Conservation (phyloP, 2,329 filamentous ascomycete species). For the Acephala macrosclerotiorum region DNA sequence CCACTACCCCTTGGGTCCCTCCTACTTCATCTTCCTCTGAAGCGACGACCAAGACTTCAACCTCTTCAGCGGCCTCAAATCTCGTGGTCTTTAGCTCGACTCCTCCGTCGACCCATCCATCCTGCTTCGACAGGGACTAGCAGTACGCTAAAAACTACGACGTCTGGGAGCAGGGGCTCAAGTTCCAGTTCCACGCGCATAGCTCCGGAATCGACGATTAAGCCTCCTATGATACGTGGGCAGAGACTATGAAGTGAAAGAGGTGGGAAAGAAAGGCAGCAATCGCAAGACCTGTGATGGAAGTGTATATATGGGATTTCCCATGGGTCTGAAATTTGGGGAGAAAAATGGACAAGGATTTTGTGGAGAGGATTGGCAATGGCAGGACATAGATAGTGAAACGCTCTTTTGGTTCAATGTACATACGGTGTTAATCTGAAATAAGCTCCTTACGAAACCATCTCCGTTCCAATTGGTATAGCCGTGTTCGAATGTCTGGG, state of each 20-base stretch:
- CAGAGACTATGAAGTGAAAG: not conserved
- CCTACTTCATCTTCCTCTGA: not conserved
- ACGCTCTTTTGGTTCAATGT: not conserved
- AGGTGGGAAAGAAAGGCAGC: not conserved
- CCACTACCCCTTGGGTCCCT: too few species aligned
- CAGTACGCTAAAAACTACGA: not conserved
- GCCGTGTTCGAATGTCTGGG: not conserved
- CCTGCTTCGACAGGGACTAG: not conserved
- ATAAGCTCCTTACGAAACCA: not conserved
- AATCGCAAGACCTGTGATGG: not conserved
- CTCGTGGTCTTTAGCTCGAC: too few species aligned
- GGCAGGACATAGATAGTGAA: not conserved
- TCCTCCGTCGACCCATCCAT: too few species aligned
- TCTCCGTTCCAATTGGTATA: not conserved
- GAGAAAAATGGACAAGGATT: not conserved
- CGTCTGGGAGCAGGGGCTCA: not conserved
- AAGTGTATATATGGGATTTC: not conserved
- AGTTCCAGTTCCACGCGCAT: not conserved
- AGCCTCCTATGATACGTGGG: slow-evolving; percentile 6
- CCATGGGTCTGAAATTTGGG: not conserved
- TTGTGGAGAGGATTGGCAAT: not conserved
- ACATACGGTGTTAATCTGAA: not conserved
- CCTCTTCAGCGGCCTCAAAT: not conserved
- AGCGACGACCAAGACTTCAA: not conserved
- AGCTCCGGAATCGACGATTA: not conserved